A percentile compares a stretch with the other conserved stretches of the same genome.
These are phyloP conservation scores for Houttuynia cordata DNA, from an alignment of 164 flowering plant genomes.

Conservation along the genomic window DNA sequence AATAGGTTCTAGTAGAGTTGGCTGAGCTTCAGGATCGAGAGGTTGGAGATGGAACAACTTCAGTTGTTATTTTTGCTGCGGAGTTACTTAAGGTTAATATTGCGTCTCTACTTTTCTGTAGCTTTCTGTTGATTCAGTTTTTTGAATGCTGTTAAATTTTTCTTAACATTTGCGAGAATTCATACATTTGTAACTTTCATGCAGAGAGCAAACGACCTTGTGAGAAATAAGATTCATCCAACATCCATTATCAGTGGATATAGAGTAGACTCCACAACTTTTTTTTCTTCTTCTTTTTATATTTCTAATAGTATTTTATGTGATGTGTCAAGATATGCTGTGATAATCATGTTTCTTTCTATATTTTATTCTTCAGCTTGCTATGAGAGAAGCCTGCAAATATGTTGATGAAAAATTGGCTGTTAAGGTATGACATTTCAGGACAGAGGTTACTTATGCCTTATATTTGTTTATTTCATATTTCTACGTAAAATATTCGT, in stretches of 20 bases:
- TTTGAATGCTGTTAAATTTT: background rate
- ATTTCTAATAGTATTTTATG: too few species aligned
- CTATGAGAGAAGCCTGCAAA: constrained; percentile 90
- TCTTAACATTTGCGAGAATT: background rate
- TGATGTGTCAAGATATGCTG: too few species aligned
- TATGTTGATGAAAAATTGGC: constrained; percentile 79
- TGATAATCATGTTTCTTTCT: background rate
- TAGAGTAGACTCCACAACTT: constrained; percentile 31
- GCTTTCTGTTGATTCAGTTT: background rate
- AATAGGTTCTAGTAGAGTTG: constrained; percentile 90
- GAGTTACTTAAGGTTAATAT: constrained; percentile 72
- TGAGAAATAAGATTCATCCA: constrained; percentile 88
- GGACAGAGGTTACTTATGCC: background rate
- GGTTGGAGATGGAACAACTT: constrained; percentile 99
- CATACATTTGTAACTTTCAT: constrained; percentile 3
- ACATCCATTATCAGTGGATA: constrained; percentile 95
- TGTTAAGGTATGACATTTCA: constrained; percentile 39
- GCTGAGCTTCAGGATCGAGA: constrained; percentile 99
- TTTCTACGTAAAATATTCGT: background rate
- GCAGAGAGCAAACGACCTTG: constrained; percentile 97
- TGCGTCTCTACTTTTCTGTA: too few species aligned
- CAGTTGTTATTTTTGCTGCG: constrained; percentile 94
- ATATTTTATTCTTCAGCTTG: constrained; percentile 37
- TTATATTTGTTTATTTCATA: too few species aligned
- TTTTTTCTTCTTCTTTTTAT: too few species aligned